phyloP scores from a whole-genome alignment of 2,329 filamentous ascomycete genomes.

The Talaromyces pinophilus region DNA sequence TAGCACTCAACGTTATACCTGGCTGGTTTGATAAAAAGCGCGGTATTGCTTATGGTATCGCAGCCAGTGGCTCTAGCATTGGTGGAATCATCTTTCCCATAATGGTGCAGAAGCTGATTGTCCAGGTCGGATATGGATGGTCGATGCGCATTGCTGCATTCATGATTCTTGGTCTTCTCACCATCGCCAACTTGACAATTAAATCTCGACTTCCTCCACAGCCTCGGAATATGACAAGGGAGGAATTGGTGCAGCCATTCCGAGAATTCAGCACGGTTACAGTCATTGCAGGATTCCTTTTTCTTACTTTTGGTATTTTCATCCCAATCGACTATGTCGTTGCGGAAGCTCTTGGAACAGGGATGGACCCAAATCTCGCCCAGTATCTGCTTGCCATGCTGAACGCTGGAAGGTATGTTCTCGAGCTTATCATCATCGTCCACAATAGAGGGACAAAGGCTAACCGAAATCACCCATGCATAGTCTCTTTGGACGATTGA shows the following conservation, averaged over 20 bases:
- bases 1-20: conserved; percentile 54
- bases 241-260: conserved; percentile 30
- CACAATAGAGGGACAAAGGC: too few relatives aligned
- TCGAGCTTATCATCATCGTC: too few relatives aligned
- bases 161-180: conserved; percentile 60
- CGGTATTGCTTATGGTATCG: conserved; percentile 57
- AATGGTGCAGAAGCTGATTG: conserved; percentile 59
- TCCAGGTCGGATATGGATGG: conserved; percentile 58
- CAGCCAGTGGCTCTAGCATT: conserved; percentile 56
- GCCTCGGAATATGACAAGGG: conserved; percentile 25
- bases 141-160: conserved; percentile 60
- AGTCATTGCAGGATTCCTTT: conserved; percentile 48
- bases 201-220: conserved; percentile 45
- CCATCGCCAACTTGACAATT: conserved; percentile 56
- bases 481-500: conserved; percentile 57
- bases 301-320: conserved; percentile 64
- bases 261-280: conserved; percentile 30
- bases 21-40: conserved; percentile 60
- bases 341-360: conserved; percentile 48
- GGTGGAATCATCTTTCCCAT: conserved; percentile 65
- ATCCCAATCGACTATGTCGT: conserved; percentile 57
- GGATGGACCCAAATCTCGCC: conserved; percentile 52
- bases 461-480: background rate
- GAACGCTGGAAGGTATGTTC: conserved; percentile 48
- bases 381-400: conserved; percentile 58